phyloP scores from a whole-genome alignment of 768 basidiomycete species.

The Pholiota microspora region DNA sequence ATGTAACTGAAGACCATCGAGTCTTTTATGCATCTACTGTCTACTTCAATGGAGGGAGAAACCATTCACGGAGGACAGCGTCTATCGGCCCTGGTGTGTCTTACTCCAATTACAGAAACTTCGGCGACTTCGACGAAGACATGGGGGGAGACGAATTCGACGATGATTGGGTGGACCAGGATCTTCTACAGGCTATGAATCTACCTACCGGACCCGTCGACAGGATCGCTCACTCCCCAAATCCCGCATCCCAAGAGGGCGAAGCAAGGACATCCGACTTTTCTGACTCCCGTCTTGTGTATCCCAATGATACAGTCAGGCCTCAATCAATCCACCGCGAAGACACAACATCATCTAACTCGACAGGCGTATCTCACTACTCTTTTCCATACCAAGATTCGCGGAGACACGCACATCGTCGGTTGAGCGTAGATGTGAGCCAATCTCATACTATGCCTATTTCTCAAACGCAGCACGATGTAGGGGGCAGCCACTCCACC shows the following conservation, averaged over 20 bases:
- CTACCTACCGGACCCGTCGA: neutral
- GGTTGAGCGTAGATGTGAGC: slow-evolving; percentile 34
- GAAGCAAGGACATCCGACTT: neutral
- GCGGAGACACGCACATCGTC: slow-evolving; percentile 16
- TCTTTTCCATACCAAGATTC: neutral
- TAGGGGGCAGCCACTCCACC: slow-evolving; percentile 1
- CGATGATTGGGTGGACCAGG: slow-evolving; percentile 22
- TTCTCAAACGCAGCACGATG: slow-evolving; percentile 28
- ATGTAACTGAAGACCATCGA: slow-evolving; percentile 75
- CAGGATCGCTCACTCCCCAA: neutral
- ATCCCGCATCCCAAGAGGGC: neutral
- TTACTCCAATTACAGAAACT: slow-evolving; percentile 22
- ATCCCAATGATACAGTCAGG: neutral
- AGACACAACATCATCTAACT: neutral
- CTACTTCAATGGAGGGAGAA: slow-evolving; percentile 65
- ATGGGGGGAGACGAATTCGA: slow-evolving; percentile 26
- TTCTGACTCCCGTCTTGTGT: neutral
- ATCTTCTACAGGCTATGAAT: neutral
- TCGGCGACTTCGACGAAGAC: slow-evolving; percentile 25
- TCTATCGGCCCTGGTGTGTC: slow-evolving; percentile 49
- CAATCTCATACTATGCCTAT: slow-evolving; percentile 31
- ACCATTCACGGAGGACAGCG: slow-evolving; percentile 30
- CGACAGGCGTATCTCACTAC: neutral
- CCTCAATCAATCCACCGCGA: neutral
- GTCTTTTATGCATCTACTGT: slow-evolving; percentile 69